Evolutionary conservation across 164 flowering plant species (phyloP).

Genomic region (Chimonanthus salicifolius): DNA sequence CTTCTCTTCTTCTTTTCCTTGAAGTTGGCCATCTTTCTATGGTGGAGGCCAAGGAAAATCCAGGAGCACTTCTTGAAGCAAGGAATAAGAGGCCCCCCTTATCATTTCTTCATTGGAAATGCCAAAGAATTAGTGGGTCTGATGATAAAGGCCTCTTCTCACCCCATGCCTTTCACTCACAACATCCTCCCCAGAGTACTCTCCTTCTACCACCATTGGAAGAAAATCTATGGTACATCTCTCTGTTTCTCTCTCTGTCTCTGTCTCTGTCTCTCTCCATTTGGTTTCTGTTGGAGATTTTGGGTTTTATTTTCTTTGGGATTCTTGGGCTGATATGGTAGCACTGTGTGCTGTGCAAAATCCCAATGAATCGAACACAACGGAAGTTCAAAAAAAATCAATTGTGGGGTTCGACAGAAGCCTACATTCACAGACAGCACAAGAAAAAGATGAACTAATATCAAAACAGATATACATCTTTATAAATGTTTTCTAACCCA

Average conservation of each 20-base stretch:
- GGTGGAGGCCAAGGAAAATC: slow-evolving; percentile 88
- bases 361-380: neutral
- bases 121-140: slow-evolving; percentile 70
- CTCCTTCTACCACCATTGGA: slow-evolving; percentile 98
- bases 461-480: too few species aligned
- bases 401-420: too few species aligned
- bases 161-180: slow-evolving; percentile 83
- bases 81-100: slow-evolving; percentile 96
- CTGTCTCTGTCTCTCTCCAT: slow-evolving; percentile 9
- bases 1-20: slow-evolving; percentile 19
- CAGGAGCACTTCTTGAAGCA: slow-evolving; percentile 77
- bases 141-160: slow-evolving; percentile 73
- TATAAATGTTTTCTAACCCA: too few species aligned
- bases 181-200: slow-evolving; percentile 94
- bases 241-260: neutral
- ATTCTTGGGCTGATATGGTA: neutral
- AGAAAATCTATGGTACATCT: slow-evolving; percentile 82
- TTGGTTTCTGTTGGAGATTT: neutral
- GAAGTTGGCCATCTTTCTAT: slow-evolving; percentile 40
- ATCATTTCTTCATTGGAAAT: slow-evolving; percentile 84
- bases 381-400: too few species aligned
- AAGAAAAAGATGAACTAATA: too few species aligned
- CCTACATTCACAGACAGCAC: too few species aligned
- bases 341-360: neutral
- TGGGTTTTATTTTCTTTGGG: neutral